Conservation (phyloP, 2,329 filamentous ascomycete genomes). For the Plectosphaerella cucumerina region DNA sequence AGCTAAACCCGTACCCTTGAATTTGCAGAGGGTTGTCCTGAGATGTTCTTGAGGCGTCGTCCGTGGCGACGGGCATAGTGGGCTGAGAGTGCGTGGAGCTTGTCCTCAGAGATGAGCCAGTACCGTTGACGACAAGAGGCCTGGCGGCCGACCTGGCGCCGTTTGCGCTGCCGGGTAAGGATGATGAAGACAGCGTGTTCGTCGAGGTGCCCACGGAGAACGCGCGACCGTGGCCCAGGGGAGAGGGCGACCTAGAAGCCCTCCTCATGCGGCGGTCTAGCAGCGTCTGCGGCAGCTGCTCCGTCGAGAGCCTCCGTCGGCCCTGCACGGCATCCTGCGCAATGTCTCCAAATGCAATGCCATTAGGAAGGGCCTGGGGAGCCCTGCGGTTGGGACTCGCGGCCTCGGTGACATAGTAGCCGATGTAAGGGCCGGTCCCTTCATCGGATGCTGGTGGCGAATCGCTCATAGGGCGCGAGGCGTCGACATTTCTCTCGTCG, state of each 20-base stretch:
- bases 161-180: slow-evolving; percentile 29
- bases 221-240: slow-evolving; percentile 44
- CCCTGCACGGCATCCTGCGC: slow-evolving; percentile 30
- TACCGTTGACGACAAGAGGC: slow-evolving; percentile 51
- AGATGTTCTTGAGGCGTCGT: slow-evolving; percentile 13
- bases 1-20: slow-evolving; percentile 10
- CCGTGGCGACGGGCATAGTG: slow-evolving; percentile 7
- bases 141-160: slow-evolving; percentile 31
- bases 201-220: slow-evolving; percentile 36
- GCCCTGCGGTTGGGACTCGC: slow-evolving; percentile 18
- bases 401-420: slow-evolving; percentile 31
- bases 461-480: slow-evolving; percentile 33
- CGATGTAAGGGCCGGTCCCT: slow-evolving; percentile 25
- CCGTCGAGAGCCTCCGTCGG: slow-evolving; percentile 45
- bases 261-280: slow-evolving; percentile 49
- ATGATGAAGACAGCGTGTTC: slow-evolving; percentile 31
- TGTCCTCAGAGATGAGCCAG: slow-evolving; percentile 38
- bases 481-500: slow-evolving; percentile 48
- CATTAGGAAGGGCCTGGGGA: slow-evolving; percentile 24
- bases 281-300: slow-evolving; percentile 49
- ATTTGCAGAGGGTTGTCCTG: slow-evolving; percentile 24
- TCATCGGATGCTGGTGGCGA: slow-evolving; percentile 44
- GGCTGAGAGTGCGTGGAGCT: slow-evolving; percentile 19
- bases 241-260: slow-evolving; percentile 53
- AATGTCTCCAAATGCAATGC: slow-evolving; percentile 45